Percentiles rank a stretch among this genome's conserved stretches.
Conservation (phyloP, 495 filamentous ascomycete species). For the Thermothielavioides terrestris region DNA sequence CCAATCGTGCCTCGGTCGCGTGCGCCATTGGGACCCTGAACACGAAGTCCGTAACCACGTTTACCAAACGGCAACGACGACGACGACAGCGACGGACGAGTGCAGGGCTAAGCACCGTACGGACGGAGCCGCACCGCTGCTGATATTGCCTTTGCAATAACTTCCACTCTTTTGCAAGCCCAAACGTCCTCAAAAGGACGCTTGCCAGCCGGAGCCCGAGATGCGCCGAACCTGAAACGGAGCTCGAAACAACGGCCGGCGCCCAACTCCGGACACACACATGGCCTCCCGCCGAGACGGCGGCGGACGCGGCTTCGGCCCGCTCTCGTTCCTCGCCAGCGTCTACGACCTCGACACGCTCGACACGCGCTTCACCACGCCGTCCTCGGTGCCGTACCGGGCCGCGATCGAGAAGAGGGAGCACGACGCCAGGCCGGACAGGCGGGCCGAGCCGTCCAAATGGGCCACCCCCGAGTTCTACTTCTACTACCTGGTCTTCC, state of each 20-base stretch:
- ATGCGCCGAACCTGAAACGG: no score
- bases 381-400: conserved; percentile 57
- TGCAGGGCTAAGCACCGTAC: neutral
- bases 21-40: neutral
- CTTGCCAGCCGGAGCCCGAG: no score
- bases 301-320: conserved; percentile 6
- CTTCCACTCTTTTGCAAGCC: neutral
- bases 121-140: neutral
- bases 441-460: conserved; percentile 47
- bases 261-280: neutral
- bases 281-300: conserved; percentile 7
- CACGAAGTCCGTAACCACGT: neutral
- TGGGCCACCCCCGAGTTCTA: conserved; percentile 87
- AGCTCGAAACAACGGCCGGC: no score
- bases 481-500: conserved; percentile 67
- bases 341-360: conserved; percentile 84
- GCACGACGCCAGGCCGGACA: conserved; percentile 28
- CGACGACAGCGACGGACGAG: neutral
- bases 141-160: neutral
- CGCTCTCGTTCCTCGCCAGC: conserved; percentile 31
- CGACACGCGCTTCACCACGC: conserved; percentile 80
- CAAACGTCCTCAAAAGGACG: neutral
- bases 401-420: conserved; percentile 32
- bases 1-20: neutral
- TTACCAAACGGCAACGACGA: neutral